Percentiles rank a stretch among this genome's conserved stretches.
phyloP scores from a whole-genome alignment of 73 alveolate species.

The Paraurostyla sp. region DNA sequence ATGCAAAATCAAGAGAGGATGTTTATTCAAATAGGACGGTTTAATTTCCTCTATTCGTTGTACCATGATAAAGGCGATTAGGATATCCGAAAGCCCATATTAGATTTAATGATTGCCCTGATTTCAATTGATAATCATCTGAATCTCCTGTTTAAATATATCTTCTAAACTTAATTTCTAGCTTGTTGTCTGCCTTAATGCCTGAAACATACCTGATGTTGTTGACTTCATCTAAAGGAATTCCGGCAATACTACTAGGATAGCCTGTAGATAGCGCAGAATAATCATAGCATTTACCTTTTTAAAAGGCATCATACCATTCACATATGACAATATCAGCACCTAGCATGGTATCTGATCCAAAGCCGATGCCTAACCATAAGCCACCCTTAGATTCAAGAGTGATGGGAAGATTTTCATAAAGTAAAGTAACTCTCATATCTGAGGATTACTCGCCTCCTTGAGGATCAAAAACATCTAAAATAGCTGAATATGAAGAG shows the following conservation, averaged over 20 bases:
- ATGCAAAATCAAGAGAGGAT: not conserved
- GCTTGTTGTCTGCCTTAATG: constrained; percentile 40
- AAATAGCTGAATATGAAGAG: not conserved
- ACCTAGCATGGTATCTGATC: constrained; percentile 31
- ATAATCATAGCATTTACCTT: constrained; percentile 27
- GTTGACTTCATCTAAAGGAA: constrained; percentile 3
- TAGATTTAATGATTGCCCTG: not conserved
- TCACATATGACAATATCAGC: constrained; percentile 47
- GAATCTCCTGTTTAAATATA: constrained; percentile 34
- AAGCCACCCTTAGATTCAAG: constrained; percentile 44
- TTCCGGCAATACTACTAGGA: constrained; percentile 5
- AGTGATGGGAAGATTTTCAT: constrained; percentile 10
- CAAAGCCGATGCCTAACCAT: constrained; percentile 59
- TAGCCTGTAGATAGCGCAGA: not conserved
- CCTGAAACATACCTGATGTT: constrained; percentile 39
- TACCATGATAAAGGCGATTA: constrained; percentile 36
- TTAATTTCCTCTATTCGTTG: constrained; percentile 34
- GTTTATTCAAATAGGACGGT: constrained; percentile 30
- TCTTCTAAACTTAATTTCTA: constrained; percentile 31
- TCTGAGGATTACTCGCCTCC: not conserved
- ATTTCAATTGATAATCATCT: not conserved
- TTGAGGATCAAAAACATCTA: not conserved
- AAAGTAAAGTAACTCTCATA: constrained; percentile 39
- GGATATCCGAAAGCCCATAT: constrained; percentile 56
- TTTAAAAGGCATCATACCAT: constrained; percentile 28